Evolutionary conservation across 2,329 filamentous ascomycete genomes (phyloP), one percentile per base, ranked within the genome.

Genomic region (Magnaporthales sp.): DNA sequence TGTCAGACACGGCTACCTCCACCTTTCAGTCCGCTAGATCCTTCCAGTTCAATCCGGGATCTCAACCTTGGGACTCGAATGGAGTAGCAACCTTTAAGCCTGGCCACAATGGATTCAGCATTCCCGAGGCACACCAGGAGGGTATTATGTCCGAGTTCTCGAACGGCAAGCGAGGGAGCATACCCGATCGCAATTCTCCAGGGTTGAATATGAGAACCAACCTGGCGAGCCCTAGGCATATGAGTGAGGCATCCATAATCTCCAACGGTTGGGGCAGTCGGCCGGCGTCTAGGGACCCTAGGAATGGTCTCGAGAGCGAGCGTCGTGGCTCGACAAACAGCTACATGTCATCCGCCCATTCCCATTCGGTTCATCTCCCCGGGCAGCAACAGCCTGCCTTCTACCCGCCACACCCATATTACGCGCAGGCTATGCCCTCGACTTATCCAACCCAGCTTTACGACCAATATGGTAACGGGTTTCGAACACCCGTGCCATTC

Each of bases 1-100:
- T 56, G 9, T 27, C 70, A 2, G 75, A 74, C 31, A 66, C 66
- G 2, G 22, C 66, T 27, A 66, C 69, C 13, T 73, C 70, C 64
- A 71, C 72, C 68, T 63, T 71, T 69, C 62, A 69, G 70, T 3
- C 67, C 66, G 30, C 78, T 78, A 26, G 30, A 64, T 74, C 77
- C 6, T 83, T 83, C 70, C 80, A 81, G 68, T 74, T 81, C 68
- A 83, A 84, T 68, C 80, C 82, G 1, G 77, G 74, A 8, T 80
- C 80, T 5, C 79, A 81, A 69, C 69, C 81, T 3, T 85, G 83
- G 82, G 72, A 73, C 63, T 69, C 64, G 63, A 77, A 63, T 77
- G 51, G 46, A 26, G 54, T 32, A 38, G 13, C 63, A 46, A 4
- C 54, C 22, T 58, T 58, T 29, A 60, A 60, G 26, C 61, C 61